Percentiles rank a stretch among this genome's conserved stretches.
phyloP scores from a whole-genome alignment of 768 basidiomycete genomes.

The Rhizopogon rudus region DNA sequence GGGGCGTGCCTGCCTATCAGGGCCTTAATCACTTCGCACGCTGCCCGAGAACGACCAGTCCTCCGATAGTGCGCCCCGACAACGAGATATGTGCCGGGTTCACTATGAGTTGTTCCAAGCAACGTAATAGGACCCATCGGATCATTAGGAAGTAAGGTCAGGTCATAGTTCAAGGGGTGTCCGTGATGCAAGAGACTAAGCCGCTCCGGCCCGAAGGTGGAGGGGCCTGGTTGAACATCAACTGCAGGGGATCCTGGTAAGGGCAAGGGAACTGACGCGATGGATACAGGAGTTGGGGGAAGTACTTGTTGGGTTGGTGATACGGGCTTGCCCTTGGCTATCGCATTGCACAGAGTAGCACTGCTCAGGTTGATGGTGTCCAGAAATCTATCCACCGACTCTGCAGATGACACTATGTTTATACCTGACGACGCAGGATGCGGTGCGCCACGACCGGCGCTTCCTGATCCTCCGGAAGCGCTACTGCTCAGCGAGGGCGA shows the following conservation, averaged over 20 bases:
- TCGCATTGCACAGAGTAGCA: neutral
- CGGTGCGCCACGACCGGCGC: neutral
- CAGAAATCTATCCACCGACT: constrained; percentile 19
- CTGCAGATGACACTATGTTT: neutral
- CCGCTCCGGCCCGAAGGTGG: constrained; percentile 5
- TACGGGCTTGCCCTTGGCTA: constrained; percentile 4
- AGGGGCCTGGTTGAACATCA: constrained; percentile 3
- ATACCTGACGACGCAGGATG: neutral
- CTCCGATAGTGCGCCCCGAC: constrained; percentile 28
- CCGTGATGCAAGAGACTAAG: constrained; percentile 23
- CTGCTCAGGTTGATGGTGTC: constrained; percentile 18
- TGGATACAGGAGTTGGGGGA: constrained; percentile 8
- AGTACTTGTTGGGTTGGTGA: constrained; percentile 5
- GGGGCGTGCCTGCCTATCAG: constrained; percentile 13
- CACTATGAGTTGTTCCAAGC: constrained; percentile 22
- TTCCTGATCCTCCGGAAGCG: neutral
- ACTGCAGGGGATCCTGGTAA: constrained; percentile 11
- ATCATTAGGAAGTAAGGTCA: constrained; percentile 24
- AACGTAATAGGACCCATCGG: constrained; percentile 22
- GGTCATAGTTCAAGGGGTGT: constrained; percentile 23
- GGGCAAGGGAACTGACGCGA: constrained; percentile 6
- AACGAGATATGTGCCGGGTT: constrained; percentile 27
- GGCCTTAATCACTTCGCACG: constrained; percentile 22
- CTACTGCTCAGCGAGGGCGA: neutral
- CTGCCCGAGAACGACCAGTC: constrained; percentile 26